Evolutionary conservation across 2,329 filamentous ascomycete species (phyloP).

Genomic region (Annulohypoxylon truncatum): DNA sequence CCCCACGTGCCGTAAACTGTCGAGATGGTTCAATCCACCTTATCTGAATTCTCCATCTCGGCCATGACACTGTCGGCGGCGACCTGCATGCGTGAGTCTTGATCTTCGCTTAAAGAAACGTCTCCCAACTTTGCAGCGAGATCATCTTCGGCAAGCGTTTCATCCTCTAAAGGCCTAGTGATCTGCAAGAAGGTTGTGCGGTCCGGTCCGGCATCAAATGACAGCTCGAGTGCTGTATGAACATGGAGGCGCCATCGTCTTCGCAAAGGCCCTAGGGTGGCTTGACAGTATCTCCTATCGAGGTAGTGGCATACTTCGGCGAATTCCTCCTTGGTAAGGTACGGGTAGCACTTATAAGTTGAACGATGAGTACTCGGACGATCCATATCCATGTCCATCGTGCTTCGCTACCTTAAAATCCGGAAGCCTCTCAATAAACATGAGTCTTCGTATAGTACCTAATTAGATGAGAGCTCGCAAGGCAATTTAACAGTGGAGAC

Average conservation of each 20-base stretch:
- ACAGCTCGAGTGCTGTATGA: slow-evolving; percentile 62
- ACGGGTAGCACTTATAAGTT: slow-evolving; percentile 68
- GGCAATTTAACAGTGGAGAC: neutral
- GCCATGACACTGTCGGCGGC: slow-evolving; percentile 60
- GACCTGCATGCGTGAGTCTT: slow-evolving; percentile 22
- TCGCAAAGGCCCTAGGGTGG: slow-evolving; percentile 66
- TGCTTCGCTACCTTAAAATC: neutral
- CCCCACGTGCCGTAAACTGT: neutral
- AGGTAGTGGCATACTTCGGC: slow-evolving; percentile 71
- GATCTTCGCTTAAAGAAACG: slow-evolving; percentile 56
- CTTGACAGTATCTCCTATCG: slow-evolving; percentile 68
- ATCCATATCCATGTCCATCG: slow-evolving; percentile 14
- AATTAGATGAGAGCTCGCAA: neutral
- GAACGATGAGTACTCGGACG: slow-evolving; percentile 43
- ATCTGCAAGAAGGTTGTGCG: slow-evolving; percentile 68
- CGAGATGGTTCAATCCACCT: slow-evolving; percentile 52
- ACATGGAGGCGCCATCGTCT: slow-evolving; percentile 66
- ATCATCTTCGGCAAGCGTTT: slow-evolving; percentile 55
- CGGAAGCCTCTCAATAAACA: neutral
- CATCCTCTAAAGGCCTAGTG: slow-evolving; percentile 62
- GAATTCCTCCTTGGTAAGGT: slow-evolving; percentile 71
- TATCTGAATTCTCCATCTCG: slow-evolving; percentile 63
- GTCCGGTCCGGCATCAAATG: slow-evolving; percentile 56
- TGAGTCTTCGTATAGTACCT: neutral
- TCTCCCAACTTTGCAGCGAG: slow-evolving; percentile 59